These are phyloP conservation scores for Lactuca sativa DNA, from an alignment of 129 eudicot genomes.

Conservation along the genomic window DNA sequence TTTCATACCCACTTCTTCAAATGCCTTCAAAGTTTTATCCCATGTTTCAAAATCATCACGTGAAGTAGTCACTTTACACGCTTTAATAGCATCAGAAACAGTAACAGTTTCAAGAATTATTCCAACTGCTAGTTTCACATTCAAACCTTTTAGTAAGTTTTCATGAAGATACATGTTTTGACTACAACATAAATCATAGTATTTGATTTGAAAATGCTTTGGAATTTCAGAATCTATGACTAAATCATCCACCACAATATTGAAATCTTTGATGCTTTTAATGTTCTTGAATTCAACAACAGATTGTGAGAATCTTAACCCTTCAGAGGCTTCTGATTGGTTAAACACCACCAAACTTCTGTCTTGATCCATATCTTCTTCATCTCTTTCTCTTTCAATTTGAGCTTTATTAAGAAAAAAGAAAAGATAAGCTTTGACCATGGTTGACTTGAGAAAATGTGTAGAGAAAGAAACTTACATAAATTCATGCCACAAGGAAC, in stretches of 20 bases:
- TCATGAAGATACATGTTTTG: slow-evolving; percentile 63
- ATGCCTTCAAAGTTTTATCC: slow-evolving; percentile 60
- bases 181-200: slow-evolving; percentile 63
- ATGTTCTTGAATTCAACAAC: slow-evolving; percentile 42
- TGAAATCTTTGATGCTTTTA: slow-evolving; percentile 45
- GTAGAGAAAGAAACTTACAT: slow-evolving; percentile 37
- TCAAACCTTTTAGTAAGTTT: slow-evolving; percentile 48
- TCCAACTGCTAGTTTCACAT: slow-evolving; percentile 56
- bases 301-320: slow-evolving; percentile 55
- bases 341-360: slow-evolving; percentile 31
- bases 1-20: slow-evolving; percentile 65
- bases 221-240: slow-evolving; percentile 65
- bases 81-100: slow-evolving; percentile 66
- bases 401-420: slow-evolving; percentile 10
- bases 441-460: not conserved
- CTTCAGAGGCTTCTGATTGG: slow-evolving; percentile 34
- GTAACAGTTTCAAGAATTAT: slow-evolving; percentile 59
- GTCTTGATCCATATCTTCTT: slow-evolving; percentile 17
- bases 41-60: slow-evolving; percentile 45
- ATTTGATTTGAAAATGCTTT: slow-evolving; percentile 43
- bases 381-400: slow-evolving; percentile 2
- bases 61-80: slow-evolving; percentile 33
- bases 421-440: not conserved
- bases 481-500: slow-evolving; percentile 35
- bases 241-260: slow-evolving; percentile 53